Conservation (phyloP, 2,329 filamentous ascomycete genomes). For the Aquanectria penicillioides region DNA sequence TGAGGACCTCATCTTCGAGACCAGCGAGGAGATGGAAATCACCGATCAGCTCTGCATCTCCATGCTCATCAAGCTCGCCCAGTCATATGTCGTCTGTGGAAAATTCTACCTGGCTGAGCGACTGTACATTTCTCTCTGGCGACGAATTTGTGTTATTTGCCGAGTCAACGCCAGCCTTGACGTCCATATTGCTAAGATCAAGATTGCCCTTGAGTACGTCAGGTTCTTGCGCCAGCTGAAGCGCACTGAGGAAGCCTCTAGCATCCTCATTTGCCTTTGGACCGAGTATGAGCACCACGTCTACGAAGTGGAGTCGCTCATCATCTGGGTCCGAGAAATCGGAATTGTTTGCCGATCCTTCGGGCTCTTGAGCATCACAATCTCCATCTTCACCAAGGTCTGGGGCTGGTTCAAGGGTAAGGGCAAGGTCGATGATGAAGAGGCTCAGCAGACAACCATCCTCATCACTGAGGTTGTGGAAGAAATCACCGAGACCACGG, state of each 20-base stretch:
- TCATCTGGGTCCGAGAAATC: constrained; percentile 49
- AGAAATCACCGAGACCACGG: constrained; percentile 49
- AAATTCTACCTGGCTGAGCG: constrained; percentile 49
- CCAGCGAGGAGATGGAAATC: constrained; percentile 46
- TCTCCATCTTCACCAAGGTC: constrained; percentile 49
- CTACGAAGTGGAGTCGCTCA: constrained; percentile 45
- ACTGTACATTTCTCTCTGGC: constrained; percentile 53
- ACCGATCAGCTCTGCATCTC: constrained; percentile 46
- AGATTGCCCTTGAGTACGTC: constrained; percentile 51
- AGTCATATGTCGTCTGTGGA: constrained; percentile 46
- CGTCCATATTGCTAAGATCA: constrained; percentile 49
- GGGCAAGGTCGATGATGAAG: constrained; percentile 45
- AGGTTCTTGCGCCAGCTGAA: constrained; percentile 45
- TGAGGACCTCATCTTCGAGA: constrained; percentile 48
- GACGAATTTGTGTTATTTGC: constrained; percentile 47
- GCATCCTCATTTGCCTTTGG: constrained; percentile 53
- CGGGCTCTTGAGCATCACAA: constrained; percentile 47
- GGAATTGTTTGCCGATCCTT: constrained; percentile 46
- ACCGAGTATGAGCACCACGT: constrained; percentile 50
- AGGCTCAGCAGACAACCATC: constrained; percentile 46
- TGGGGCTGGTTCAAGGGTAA: constrained; percentile 51
- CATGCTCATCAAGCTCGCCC: constrained; percentile 48
- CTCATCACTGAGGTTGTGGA: constrained; percentile 53
- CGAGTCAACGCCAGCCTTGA: constrained; percentile 44
- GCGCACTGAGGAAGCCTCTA: constrained; percentile 49